Percentiles rank a stretch among this genome's conserved stretches.
Evolutionary conservation across 345 rosid genomes (phyloP).

Genomic region (Citrus inodora): DNA sequence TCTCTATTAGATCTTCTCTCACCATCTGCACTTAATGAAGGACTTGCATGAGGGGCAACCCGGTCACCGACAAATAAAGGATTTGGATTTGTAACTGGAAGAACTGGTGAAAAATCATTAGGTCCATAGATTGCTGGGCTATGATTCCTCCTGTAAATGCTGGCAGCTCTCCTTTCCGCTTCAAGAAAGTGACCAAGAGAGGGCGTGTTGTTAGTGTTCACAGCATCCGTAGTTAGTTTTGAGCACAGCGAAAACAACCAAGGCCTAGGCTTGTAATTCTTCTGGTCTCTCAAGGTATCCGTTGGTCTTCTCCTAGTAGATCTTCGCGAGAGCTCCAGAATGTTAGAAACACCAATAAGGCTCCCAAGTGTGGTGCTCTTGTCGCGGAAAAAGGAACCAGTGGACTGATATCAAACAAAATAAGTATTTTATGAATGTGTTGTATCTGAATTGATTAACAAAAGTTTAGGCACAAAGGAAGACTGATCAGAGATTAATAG

Average conservation of each 20-base stretch:
- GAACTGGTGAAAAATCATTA: constrained; percentile 25
- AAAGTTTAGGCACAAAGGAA: neutral
- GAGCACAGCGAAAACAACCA: constrained; percentile 83
- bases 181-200: constrained; percentile 75
- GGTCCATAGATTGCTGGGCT: constrained; percentile 18
- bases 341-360: constrained; percentile 65
- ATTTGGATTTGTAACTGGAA: constrained; percentile 15
- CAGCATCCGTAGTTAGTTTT: constrained; percentile 62
- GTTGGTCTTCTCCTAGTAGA: constrained; percentile 48
- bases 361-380: constrained; percentile 75
- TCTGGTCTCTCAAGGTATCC: constrained; percentile 35
- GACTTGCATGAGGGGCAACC: constrained; percentile 21
- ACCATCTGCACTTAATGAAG: constrained; percentile 11
- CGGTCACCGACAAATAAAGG: constrained; percentile 22
- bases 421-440: neutral
- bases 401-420: constrained; percentile 46
- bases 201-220: constrained; percentile 35
- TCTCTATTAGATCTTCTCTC: constrained; percentile 25
- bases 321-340: constrained; percentile 59
- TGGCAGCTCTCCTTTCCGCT: constrained; percentile 59
- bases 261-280: constrained; percentile 45
- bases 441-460: no score
- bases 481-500: neutral
- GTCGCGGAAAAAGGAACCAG: constrained; percentile 73
- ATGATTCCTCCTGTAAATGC: constrained; percentile 23